Evolutionary conservation across 2,329 filamentous ascomycete genomes (phyloP).

Genomic region (Xenoacremonium recifei): DNA sequence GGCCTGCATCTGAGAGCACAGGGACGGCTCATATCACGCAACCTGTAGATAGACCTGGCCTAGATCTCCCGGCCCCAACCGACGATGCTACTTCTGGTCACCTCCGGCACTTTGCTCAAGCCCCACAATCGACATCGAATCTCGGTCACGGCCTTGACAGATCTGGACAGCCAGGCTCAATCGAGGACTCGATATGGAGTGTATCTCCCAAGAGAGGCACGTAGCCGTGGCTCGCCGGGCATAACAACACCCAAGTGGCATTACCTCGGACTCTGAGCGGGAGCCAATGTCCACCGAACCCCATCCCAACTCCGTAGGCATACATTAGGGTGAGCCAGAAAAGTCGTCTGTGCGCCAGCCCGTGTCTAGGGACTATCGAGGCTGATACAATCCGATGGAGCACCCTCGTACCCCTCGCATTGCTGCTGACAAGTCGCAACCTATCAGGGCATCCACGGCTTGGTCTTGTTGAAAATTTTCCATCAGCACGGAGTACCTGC

Average conservation of each 20-base stretch:
- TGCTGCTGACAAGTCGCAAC: background rate
- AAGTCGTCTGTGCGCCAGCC: slow-evolving; percentile 13
- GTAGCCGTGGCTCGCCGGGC: background rate
- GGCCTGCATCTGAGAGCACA: no score
- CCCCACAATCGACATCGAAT: no score
- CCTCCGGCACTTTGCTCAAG: no score
- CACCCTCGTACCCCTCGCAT: slow-evolving; percentile 3
- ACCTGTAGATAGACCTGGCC: no score
- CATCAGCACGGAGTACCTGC: no score
- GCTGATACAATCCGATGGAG: slow-evolving; percentile 7
- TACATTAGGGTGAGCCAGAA: slow-evolving; percentile 2
- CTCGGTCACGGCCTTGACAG: no score
- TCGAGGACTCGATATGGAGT: no score
- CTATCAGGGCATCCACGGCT: slow-evolving; percentile 1
- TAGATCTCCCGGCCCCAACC: no score
- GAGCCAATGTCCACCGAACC: background rate
- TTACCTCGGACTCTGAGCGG: background rate
- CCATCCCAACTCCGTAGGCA: background rate
- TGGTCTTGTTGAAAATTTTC: background rate
- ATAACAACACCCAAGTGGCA: background rate
- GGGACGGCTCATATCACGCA: no score
- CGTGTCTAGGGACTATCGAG: slow-evolving; percentile 12
- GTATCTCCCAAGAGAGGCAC: no score
- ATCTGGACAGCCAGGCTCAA: no score
- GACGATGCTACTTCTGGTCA: no score